Evolutionary conservation across 257 asterid species (phyloP), one percentile per base, ranked within the genome.

Genomic region (Scutellaria baicalensis): DNA sequence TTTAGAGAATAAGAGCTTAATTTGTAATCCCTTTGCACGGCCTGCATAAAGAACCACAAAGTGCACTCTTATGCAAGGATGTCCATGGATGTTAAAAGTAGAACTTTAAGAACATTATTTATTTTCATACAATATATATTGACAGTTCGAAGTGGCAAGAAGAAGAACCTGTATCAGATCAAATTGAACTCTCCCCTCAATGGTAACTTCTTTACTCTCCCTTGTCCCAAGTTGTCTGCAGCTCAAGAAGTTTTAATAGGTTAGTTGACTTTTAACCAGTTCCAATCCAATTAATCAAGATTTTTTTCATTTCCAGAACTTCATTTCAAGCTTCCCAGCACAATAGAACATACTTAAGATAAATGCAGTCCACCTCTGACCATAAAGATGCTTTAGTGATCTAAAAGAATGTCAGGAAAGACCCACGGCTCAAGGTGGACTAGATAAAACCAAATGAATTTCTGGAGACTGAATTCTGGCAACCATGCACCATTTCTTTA

Each of bases 101-200:
- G 49, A 59, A 62, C 54, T 55, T 38, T 13, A n/a, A 60, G 47
- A 77, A 59, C 23, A 64, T 20, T 10, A 48, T 40, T n/a, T 56
- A 35, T 47, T 56, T 63, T 60, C 78, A 71, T 60, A 61, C n/a
- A 70, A 49, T 55, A 36, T 13, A 48, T 60, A 64, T 66, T 68
- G 17, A 39, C 50, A 68, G 50, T 49, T 73, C 72, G 55, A 76
- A 17, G n/a, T 18, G 45, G 55, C 17, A 16, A 43, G 40, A 38
- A 68, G 56, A 66, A 60, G 54, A 80, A 93, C 99, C 99, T 93
- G 97, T 60, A 93, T 78, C 72, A 93, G 83, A 85, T 93, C 99
- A 83, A 93, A 93, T 66, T 93, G 96, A 62, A 93, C 96, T 85
- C 99, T 89, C 74, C 99, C 99, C 82, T 91, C 99, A 55, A 93